phyloP scores from a whole-genome alignment of 1,139 yeast genomes.

The Zygosaccharomyces pseudobailii region DNA sequence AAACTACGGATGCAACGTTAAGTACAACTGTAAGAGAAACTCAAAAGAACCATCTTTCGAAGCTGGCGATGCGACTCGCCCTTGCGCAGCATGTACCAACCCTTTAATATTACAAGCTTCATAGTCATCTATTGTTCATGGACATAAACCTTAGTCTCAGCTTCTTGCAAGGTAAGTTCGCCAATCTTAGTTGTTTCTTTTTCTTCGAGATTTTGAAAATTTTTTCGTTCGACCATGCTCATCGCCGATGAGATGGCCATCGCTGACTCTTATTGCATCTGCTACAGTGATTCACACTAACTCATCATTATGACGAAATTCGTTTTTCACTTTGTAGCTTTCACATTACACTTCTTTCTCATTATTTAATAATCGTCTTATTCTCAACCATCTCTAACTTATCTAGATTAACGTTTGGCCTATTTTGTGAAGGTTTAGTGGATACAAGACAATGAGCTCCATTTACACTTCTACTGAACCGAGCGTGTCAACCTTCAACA shows the following conservation, averaged over 20 bases:
- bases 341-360: neutral
- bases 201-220: constrained; percentile 4
- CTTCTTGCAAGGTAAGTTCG: neutral
- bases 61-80: neutral
- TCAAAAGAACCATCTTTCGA: neutral
- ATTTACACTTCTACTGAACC: constrained; percentile 28
- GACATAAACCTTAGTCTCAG: neutral
- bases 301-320: constrained; percentile 4
- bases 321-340: neutral
- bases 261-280: constrained; percentile 1
- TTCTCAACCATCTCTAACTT: neutral
- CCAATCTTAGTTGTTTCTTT: constrained; percentile 6
- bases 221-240: constrained; percentile 4
- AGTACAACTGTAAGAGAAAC: constrained; percentile 7
- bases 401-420: neutral
- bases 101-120: neutral
- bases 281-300: neutral
- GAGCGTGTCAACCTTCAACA: constrained; percentile 26
- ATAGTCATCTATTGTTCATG: too few relatives aligned
- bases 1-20: neutral
- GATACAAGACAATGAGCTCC: constrained; percentile 15
- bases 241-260: constrained; percentile 4
- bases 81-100: neutral
- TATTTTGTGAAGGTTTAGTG: neutral
- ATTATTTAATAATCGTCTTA: neutral